phyloP scores from a whole-genome alignment of 2,329 filamentous ascomycete genomes.

The Botrytis aclada region DNA sequence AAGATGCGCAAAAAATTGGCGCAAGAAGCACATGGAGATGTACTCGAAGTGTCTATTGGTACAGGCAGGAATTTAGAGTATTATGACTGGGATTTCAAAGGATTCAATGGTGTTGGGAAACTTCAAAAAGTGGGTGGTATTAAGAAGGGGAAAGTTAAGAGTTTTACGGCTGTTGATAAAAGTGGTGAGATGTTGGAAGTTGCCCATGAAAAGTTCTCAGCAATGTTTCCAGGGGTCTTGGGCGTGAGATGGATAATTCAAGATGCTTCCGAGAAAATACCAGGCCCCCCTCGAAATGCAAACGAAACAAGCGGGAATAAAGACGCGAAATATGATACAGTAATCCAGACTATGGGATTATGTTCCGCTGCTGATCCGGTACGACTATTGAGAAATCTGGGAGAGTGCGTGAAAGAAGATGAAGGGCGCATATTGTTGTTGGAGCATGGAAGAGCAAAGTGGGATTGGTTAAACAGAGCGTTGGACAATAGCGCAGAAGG shows the following conservation, averaged over 20 bases:
- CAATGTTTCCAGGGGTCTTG: constrained; percentile 41
- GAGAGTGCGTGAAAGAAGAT: constrained; percentile 49
- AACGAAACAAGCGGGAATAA: constrained; percentile 30
- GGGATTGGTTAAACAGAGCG: constrained; percentile 52
- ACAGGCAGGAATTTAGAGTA: constrained; percentile 59
- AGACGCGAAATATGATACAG: constrained; percentile 52
- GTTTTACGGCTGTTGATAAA: constrained; percentile 62
- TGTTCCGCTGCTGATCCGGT: constrained; percentile 60
- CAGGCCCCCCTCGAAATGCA: constrained; percentile 29
- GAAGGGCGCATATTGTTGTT: constrained; percentile 59
- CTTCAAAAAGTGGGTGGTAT: constrained; percentile 25
- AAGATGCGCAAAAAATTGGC: constrained; percentile 50
- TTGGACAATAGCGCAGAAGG: constrained; percentile 53
- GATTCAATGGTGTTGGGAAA: constrained; percentile 28
- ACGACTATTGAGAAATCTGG: constrained; percentile 52
- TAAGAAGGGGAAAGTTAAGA: constrained; percentile 43
- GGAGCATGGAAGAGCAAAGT: constrained; percentile 59
- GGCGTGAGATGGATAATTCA: constrained; percentile 42
- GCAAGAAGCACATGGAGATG: constrained; percentile 50
- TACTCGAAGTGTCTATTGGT: constrained; percentile 61
- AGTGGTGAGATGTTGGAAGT: constrained; percentile 59
- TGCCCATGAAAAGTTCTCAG: constrained; percentile 51
- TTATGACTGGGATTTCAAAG: constrained; percentile 52
- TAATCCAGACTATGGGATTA: constrained; percentile 63
- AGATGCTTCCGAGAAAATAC: constrained; percentile 33